phyloP scores from a whole-genome alignment of 768 basidiomycete species.

The Antrodiella citrinella region DNA sequence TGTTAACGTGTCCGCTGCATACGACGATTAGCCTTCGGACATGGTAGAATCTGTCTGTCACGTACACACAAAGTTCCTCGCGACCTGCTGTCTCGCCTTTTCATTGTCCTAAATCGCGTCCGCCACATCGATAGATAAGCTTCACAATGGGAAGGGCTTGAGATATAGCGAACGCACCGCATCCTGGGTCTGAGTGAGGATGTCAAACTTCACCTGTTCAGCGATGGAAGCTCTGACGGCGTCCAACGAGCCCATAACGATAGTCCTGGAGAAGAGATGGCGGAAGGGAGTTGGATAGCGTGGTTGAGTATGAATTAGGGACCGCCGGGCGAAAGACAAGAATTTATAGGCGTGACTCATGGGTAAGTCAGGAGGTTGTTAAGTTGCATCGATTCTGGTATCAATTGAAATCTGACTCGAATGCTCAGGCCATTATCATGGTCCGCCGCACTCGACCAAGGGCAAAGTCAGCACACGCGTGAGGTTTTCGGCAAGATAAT shows the following conservation, averaged over 20 bases:
- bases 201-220: constrained; percentile 46
- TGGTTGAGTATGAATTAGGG: too few species aligned
- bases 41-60: constrained; percentile 9
- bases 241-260: not conserved
- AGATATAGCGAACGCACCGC: constrained; percentile 15
- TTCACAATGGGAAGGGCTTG: not conserved
- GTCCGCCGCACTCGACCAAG: too few species aligned
- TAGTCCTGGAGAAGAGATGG: not conserved
- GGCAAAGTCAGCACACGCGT: not conserved
- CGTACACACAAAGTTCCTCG: constrained; percentile 68
- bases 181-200: constrained; percentile 45
- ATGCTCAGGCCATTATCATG: too few species aligned
- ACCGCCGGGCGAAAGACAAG: not conserved
- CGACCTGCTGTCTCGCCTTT: constrained; percentile 43
- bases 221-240: constrained; percentile 22
- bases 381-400: not conserved
- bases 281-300: too few species aligned
- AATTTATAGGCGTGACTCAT: not conserved
- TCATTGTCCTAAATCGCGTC: constrained; percentile 39
- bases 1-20: constrained; percentile 42
- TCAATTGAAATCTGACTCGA: not conserved
- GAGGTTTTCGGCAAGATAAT: not conserved
- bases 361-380: not conserved
- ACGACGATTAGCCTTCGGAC: constrained; percentile 4
- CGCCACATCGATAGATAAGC: not conserved